Evolutionary conservation across 83 land plant genomes (phyloP).

Genomic region (Larix sibirica): DNA sequence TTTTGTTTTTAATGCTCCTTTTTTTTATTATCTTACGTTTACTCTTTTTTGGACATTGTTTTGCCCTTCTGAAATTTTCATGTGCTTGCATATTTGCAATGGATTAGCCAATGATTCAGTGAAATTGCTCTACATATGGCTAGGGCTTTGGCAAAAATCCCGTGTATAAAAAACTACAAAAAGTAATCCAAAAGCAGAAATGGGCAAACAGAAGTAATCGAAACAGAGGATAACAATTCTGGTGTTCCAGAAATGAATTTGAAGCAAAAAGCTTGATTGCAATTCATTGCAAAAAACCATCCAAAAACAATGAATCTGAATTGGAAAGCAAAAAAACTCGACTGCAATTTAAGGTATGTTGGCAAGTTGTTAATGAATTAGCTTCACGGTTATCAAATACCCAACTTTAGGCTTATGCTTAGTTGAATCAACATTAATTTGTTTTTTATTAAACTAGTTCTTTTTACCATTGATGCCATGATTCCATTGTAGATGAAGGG

Average conservation of each 20-base stretch:
- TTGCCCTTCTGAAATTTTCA: background rate
- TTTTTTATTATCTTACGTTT: background rate
- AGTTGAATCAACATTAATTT: too few species aligned
- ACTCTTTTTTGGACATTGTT: background rate
- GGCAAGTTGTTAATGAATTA: background rate
- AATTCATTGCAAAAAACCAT: conserved; percentile 67
- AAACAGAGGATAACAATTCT: conserved; percentile 14
- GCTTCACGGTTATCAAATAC: too few species aligned
- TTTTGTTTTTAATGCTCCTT: background rate
- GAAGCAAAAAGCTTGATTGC: conserved; percentile 72
- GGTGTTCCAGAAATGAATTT: conserved; percentile 52
- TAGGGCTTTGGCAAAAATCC: conserved; percentile 63
- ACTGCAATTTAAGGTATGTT: conserved; percentile 56
- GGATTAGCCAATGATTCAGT: conserved; percentile 89
- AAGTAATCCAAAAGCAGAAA: background rate
- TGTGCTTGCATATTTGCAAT: conserved; percentile 68
- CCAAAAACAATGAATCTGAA: conserved; percentile 30
- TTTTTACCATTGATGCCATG: too few species aligned
- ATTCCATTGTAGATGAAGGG: too few species aligned
- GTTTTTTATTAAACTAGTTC: too few species aligned
- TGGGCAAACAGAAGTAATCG: conserved; percentile 1
- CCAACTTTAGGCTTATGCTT: too few species aligned
- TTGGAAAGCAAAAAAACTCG: background rate
- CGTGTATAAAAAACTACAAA: background rate
- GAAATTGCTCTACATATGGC: conserved; percentile 77